Conservation (phyloP, 2,329 filamentous ascomycete genomes). For the Septoria linicola region DNA sequence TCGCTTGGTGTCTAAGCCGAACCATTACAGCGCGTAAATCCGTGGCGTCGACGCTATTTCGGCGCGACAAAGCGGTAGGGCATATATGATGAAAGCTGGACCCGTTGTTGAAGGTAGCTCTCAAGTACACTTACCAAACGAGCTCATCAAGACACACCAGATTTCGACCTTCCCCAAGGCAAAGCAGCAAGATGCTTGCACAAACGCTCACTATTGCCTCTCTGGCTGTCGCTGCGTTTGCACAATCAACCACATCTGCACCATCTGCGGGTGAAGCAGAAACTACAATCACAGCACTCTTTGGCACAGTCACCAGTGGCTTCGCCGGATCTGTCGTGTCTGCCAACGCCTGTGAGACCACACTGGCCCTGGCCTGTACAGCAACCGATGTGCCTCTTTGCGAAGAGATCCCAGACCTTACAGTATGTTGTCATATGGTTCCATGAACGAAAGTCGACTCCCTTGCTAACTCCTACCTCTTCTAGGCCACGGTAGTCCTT, state of each 20-base stretch:
- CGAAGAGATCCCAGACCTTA: conserved; percentile 3
- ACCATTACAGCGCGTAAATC: not conserved
- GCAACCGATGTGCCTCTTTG: conserved; percentile 1
- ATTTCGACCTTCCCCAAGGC: not conserved
- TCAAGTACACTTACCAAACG: not conserved
- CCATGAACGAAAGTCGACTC: too few relatives aligned
- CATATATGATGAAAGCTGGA: conserved; percentile 3
- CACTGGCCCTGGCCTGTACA: conserved; percentile 18
- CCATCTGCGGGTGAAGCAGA: conserved; percentile 4
- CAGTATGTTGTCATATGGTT: not conserved
- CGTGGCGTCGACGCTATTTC: conserved; percentile 3
- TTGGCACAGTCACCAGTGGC: conserved; percentile 11
- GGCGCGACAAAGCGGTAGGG: not conserved
- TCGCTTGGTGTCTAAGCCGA: not conserved
- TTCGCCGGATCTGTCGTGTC: conserved; percentile 17
- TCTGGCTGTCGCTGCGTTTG: conserved; percentile 6
- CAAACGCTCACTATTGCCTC: conserved; percentile 9
- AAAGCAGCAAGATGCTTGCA: conserved; percentile 8
- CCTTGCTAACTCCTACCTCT: too few relatives aligned
- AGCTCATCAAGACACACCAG: not conserved
- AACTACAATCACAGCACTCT: conserved; percentile 11
- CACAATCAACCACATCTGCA: conserved; percentile 8
- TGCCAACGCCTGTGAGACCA: conserved; percentile 21
- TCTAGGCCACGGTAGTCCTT: conserved; percentile 8
- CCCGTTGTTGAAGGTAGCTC: not conserved